Evolutionary conservation across 2,329 filamentous ascomycete species (phyloP).

Genomic region (Microthyrium microscopicum): DNA sequence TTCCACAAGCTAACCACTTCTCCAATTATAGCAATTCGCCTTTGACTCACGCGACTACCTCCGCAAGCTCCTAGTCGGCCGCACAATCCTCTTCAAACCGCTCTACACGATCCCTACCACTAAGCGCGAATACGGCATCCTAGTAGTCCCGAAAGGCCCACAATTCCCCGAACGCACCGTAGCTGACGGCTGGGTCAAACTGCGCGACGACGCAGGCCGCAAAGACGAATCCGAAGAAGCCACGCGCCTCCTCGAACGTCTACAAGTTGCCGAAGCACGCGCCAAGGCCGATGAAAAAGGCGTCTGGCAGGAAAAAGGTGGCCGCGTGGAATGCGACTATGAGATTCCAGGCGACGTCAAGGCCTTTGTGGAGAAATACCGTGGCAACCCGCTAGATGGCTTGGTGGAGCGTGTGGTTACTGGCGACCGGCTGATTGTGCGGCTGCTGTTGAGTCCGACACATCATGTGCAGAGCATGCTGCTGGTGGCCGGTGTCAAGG

Average conservation of each 20-base stretch:
- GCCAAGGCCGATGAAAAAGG: slow-evolving; percentile 69
- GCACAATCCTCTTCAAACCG: slow-evolving; percentile 68
- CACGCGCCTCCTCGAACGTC: slow-evolving; percentile 52
- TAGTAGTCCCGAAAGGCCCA: slow-evolving; percentile 59
- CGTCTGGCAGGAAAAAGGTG: slow-evolving; percentile 47
- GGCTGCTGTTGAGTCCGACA: slow-evolving; percentile 62
- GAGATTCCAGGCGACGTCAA: slow-evolving; percentile 60
- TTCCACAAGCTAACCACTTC: background rate
- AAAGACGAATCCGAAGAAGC: slow-evolving; percentile 76
- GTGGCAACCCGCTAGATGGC: slow-evolving; percentile 65
- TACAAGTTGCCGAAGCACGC: slow-evolving; percentile 59
- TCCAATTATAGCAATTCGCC: slow-evolving; percentile 44
- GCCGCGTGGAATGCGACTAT: slow-evolving; percentile 58
- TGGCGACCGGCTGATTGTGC: slow-evolving; percentile 75
- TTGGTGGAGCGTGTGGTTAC: slow-evolving; percentile 83
- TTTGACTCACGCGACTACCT: slow-evolving; percentile 93
- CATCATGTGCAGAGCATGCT: slow-evolving; percentile 83
- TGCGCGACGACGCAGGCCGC: slow-evolving; percentile 83
- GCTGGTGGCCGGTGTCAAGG: slow-evolving; percentile 73
- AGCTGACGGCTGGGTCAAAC: slow-evolving; percentile 79
- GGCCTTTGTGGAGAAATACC: slow-evolving; percentile 62
- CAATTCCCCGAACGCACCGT: slow-evolving; percentile 68
- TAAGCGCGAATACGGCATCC: slow-evolving; percentile 75
- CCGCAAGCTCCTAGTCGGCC: slow-evolving; percentile 68
- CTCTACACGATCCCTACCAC: slow-evolving; percentile 73